Evolutionary conservation across 1,284 basidiomycete genomes (phyloP), one percentile per base, ranked within the genome.

Genomic region (Phlebopus sp.): DNA sequence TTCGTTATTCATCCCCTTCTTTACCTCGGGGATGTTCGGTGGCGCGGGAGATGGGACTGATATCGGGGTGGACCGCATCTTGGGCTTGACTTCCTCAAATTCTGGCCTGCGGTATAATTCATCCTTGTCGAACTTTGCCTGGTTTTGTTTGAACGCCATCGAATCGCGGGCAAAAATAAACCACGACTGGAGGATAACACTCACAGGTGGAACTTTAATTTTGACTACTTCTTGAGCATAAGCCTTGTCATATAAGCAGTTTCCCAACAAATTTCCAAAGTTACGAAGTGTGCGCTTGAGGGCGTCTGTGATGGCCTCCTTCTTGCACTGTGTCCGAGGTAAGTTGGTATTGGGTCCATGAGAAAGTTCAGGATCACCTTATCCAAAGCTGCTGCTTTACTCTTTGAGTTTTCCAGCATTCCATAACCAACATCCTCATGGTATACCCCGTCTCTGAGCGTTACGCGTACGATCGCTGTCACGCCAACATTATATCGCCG

Each of bases 351-450:
- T 27, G 34, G 35, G 23, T 46, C 37, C n/a, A 32, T 32, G 19
- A 37, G 19, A 4, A 15, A n/a, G 21, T 15, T 9, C 40, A 7
- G 14, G 27, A 47, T 51, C 49, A 94, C 96, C 81, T 99, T 99
- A 61, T 98, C 95, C 25, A 99, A 64, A 1, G 92, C 94, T 13
- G 79, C 78, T 1, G 82, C 92, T 66, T 96, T 97, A 48, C 83
- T 85, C 64, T 84, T 89, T 17, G 80, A 72, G 58, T 97, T 97
- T 60, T 97, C 94, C 37, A 86, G 63, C 58, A 85, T 75, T 1
- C 97, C 96, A 67, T 91, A 96, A 1, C 96, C 97, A 25, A 94
- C 75, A 66, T 97, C 94, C 61, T 99, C 96, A 60, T 97, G 96
- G 60, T 75, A 93, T 2, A 83, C 82, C 0, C 96, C 97, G 59